Base-by-base conservation (phyloP, 2,329 filamentous ascomycete genomes). In the Ploettnerulaceae sp. region DNA sequence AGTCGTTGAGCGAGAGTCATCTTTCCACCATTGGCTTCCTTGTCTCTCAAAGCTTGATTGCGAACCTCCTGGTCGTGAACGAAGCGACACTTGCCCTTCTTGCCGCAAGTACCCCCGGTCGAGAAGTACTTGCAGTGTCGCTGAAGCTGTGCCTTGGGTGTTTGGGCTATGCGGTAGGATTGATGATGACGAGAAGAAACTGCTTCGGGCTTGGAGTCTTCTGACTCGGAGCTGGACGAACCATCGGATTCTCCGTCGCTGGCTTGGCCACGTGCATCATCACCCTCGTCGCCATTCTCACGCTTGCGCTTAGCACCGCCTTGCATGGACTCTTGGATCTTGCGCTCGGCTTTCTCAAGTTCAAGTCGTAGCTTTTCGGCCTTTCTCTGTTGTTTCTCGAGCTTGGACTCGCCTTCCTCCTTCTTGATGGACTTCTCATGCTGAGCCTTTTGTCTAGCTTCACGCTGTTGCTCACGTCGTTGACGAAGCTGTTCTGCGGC, bases 21-120 rank as follows among this genome's bases (percentile, higher is more conserved):
- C 40, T 77, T 76, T 36, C 81, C 81, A 50, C 81, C 78, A 57
- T 84, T 84, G 58, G 73, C 71, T 57, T 81, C 79, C 49, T 79
- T 75, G 61, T 83, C 80, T 59, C 73, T 75, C 38, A 84, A 70
- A 47, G 80, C 80, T 54, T 77, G 77, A 58, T 81, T 77, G 56
- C 81, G 73, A 48, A 81, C 75, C 52, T 76, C 74, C 14, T 75
- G 73, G 61, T 84, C 81, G 64, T 84, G 81, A 54, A 82, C 78
- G 67, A 84, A 84, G 67, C 81, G 81, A 71, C 81, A 84, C 79
- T 84, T 84, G 78, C 79, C 78, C 75, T 82, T 82, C 73, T 84
- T 84, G 42, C 80, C 81, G 66, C 81, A 84, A 48, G 72, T 81
- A 51, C 81, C 81, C 55, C 81, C 81, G 42, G 80, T 84, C 29